Evolutionary conservation across 2,329 filamentous ascomycete species (phyloP).

Genomic region (Tolypocladium tundrense): DNA sequence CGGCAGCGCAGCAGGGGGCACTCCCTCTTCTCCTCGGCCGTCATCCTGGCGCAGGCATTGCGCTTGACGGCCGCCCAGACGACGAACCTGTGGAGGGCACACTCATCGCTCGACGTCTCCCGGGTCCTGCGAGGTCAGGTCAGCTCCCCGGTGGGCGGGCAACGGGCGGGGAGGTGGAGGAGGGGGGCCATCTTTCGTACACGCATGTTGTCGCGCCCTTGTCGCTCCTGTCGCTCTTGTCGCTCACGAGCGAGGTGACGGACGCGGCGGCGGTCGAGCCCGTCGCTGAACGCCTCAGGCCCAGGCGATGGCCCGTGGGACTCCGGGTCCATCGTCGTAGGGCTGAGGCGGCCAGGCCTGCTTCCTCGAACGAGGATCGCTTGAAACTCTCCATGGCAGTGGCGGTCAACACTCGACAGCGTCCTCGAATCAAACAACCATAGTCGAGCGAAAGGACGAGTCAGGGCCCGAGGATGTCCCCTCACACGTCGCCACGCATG

Average conservation of each 20-base stretch:
- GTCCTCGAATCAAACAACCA: background rate
- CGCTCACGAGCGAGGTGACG: conserved; percentile 4
- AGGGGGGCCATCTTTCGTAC: background rate
- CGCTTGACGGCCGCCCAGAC: conserved; percentile 46
- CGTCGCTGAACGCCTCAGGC: conserved; percentile 3
- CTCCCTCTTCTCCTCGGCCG: conserved; percentile 34
- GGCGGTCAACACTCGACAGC: background rate
- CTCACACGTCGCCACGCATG: background rate
- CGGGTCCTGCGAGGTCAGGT: conserved; percentile 24
- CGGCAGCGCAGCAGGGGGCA: conserved; percentile 43
- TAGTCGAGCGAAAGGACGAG: background rate
- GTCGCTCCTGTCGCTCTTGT: background rate
- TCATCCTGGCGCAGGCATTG: conserved; percentile 38
- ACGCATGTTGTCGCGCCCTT: conserved; percentile 4
- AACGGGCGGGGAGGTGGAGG: background rate
- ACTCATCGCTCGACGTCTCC: conserved; percentile 35
- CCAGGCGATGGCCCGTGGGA: conserved; percentile 4
- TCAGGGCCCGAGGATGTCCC: background rate
- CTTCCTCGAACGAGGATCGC: conserved; percentile 8
- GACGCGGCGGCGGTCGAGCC: conserved; percentile 3
- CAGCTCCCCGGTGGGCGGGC: background rate
- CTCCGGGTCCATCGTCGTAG: conserved; percentile 5
- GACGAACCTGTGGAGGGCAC: conserved; percentile 43
- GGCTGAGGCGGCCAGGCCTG: conserved; percentile 3
- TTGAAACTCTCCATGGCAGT: conserved; percentile 4